Percentiles rank a stretch among this genome's conserved stretches.
These are phyloP conservation scores for Aspergillaceae sp. DNA, from an alignment of 2,329 filamentous ascomycete species.

Conservation along the genomic window DNA sequence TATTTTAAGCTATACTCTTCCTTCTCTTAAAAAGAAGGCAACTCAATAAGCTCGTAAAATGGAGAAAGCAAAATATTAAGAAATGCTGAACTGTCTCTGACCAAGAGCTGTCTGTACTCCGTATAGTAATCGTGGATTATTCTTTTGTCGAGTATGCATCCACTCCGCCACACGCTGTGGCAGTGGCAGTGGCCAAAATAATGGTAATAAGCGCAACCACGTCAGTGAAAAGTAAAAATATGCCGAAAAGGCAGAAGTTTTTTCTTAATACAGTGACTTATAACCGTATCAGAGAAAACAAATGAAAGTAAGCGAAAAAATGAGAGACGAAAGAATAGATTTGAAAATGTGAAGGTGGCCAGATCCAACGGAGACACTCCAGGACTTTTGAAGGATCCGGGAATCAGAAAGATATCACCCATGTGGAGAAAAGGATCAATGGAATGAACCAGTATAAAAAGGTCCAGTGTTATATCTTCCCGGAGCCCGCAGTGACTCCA, in stretches of 20 bases:
- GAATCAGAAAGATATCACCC: no score
- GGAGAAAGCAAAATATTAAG: slow-evolving; percentile 2
- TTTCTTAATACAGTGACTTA: no score
- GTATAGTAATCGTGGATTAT: slow-evolving; percentile 5
- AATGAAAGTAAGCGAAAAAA: slow-evolving; percentile 4
- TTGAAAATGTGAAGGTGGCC: neutral
- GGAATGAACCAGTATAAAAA: no score
- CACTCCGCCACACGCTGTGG: slow-evolving; percentile 32
- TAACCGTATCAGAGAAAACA: neutral
- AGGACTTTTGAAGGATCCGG: slow-evolving; percentile 13
- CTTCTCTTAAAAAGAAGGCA: neutral
- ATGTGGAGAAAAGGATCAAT: no score
- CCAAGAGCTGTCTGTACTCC: no score
- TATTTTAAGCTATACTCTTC: neutral
- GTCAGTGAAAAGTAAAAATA: slow-evolving; percentile 21
- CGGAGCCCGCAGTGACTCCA: neutral
- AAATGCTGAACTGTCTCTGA: neutral
- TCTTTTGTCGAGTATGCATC: slow-evolving; percentile 18
- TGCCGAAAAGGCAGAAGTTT: slow-evolving; percentile 5
- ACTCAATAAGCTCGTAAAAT: neutral
- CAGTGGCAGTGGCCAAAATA: slow-evolving; percentile 16
- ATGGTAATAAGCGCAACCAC: slow-evolving; percentile 21
- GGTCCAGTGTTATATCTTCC: no score
- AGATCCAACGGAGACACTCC: slow-evolving; percentile 7
- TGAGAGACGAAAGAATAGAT: slow-evolving; percentile 3